These are phyloP conservation scores for Bretschneidera sinensis DNA, from an alignment of 345 rosid species.

Conservation along the genomic window DNA sequence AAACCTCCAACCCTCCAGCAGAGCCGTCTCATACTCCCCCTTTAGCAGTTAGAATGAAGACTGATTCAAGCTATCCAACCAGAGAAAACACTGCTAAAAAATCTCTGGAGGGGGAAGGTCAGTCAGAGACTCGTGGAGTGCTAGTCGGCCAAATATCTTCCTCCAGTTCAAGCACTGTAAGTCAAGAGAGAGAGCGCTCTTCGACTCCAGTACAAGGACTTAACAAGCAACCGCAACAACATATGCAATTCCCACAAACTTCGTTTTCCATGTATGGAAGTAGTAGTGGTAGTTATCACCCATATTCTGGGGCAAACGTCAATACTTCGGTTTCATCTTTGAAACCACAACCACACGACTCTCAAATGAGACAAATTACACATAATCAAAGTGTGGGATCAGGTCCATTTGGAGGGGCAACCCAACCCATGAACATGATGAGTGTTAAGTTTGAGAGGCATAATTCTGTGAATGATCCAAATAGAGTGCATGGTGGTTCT, in stretches of 20 bases:
- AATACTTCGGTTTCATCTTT: slow-evolving; percentile 46
- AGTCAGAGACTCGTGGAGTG: too few relatives aligned
- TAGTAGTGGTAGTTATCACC: slow-evolving; percentile 43
- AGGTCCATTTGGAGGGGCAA: slow-evolving; percentile 46
- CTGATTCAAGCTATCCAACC: slow-evolving; percentile 32
- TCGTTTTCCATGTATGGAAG: slow-evolving; percentile 65
- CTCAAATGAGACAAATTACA: slow-evolving; percentile 55
- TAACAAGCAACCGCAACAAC: slow-evolving; percentile 65
- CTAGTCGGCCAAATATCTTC: too few relatives aligned
- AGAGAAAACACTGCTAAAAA: slow-evolving; percentile 46
- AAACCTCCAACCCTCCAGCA: slow-evolving; percentile 27
- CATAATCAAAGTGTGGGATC: slow-evolving; percentile 53
- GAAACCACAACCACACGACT: slow-evolving; percentile 65
- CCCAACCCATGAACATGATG: slow-evolving; percentile 45
- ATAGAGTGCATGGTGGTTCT: slow-evolving; percentile 47
- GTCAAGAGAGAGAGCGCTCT: slow-evolving; percentile 44
- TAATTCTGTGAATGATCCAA: slow-evolving; percentile 41
- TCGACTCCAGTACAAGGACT: slow-evolving; percentile 53
- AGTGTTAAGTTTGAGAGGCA: slow-evolving; percentile 61
- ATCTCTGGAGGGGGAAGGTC: too few relatives aligned
- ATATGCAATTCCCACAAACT: slow-evolving; percentile 57
- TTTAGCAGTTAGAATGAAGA: slow-evolving; percentile 30
- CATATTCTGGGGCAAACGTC: slow-evolving; percentile 51
- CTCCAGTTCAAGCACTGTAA: too few relatives aligned
- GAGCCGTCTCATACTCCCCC: slow-evolving; percentile 31